A percentile compares a stretch with the other conserved stretches of the same genome.
Evolutionary conservation across 2,329 filamentous ascomycete species (phyloP).

Genomic region (Alternaria burnsii): DNA sequence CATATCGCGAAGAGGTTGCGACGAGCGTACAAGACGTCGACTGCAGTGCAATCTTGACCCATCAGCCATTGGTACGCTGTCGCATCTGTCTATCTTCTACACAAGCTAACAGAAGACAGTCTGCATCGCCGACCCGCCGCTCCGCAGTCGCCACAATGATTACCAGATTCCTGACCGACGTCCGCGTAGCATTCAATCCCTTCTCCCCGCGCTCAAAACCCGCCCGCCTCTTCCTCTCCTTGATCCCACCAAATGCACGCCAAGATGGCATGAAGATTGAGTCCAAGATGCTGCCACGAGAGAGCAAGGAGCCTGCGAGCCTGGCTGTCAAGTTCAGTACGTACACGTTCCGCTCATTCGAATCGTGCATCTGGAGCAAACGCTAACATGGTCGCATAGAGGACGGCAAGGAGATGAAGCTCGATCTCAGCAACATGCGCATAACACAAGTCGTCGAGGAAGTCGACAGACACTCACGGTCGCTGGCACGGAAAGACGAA

Average conservation of each 20-base stretch:
- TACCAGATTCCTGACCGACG: conserved; percentile 84
- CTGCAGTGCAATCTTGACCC: neutral
- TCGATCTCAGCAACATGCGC: conserved; percentile 81
- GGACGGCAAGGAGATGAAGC: conserved; percentile 88
- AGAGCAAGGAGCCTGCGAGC: conserved; percentile 72
- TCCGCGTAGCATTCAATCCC: conserved; percentile 89
- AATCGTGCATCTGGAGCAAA: neutral
- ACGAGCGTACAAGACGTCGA: conserved; percentile 4
- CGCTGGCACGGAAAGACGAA: conserved; percentile 83
- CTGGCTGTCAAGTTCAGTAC: conserved; percentile 87
- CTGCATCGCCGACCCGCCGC: neutral
- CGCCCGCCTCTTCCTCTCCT: conserved; percentile 85
- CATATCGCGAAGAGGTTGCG: conserved; percentile 17
- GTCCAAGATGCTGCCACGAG: conserved; percentile 76
- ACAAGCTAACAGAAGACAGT: neutral
- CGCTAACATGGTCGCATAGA: conserved; percentile 62
- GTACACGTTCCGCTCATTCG: conserved; percentile 28
- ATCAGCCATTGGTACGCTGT: conserved; percentile 1
- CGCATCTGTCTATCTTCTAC: neutral
- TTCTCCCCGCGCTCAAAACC: conserved; percentile 83
- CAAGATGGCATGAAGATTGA: conserved; percentile 77
- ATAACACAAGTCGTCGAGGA: conserved; percentile 90
- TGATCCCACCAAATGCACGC: conserved; percentile 82
- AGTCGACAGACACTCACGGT: conserved; percentile 86
- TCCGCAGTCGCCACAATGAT: conserved; percentile 67